Conservation (phyloP, 208 protist species). For the Naegleria fowleri region DNA sequence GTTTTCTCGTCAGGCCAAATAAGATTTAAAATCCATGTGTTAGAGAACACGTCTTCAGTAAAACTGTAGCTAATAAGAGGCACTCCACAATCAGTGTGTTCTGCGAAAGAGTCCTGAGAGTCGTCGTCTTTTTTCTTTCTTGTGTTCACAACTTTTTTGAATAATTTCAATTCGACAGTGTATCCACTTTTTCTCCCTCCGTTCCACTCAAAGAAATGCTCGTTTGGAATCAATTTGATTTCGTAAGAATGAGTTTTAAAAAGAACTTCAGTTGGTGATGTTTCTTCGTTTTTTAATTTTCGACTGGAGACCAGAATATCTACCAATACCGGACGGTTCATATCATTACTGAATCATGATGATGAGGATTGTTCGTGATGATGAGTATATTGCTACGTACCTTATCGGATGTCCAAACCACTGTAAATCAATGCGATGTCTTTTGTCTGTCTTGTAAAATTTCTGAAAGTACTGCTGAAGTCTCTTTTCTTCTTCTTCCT, state of each 20-base stretch:
- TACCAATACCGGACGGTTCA: background rate
- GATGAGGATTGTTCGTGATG: background rate
- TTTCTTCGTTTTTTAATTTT: background rate
- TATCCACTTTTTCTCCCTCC: background rate
- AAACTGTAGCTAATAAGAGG: background rate
- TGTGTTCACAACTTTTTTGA: background rate
- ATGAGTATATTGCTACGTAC: background rate
- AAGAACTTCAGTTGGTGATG: background rate
- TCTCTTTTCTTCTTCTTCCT: background rate
- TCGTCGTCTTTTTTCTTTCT: background rate
- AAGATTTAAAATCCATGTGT: background rate
- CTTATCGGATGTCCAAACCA: constrained; percentile 3
- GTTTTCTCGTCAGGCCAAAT: constrained; percentile 15
- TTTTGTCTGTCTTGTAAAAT: background rate
- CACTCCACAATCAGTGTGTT: background rate
- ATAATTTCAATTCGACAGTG: constrained; percentile 1
- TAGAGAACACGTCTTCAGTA: background rate
- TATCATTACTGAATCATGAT: background rate
- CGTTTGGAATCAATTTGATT: background rate
- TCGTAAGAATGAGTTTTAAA: constrained; percentile 6
- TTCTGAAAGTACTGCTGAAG: background rate
- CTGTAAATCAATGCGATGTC: background rate
- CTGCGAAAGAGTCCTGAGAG: background rate
- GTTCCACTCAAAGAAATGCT: background rate
- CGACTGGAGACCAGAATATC: background rate